Evolutionary conservation across 306 rosid genomes (phyloP).

Genomic region (Hylodesmum podocarpum): DNA sequence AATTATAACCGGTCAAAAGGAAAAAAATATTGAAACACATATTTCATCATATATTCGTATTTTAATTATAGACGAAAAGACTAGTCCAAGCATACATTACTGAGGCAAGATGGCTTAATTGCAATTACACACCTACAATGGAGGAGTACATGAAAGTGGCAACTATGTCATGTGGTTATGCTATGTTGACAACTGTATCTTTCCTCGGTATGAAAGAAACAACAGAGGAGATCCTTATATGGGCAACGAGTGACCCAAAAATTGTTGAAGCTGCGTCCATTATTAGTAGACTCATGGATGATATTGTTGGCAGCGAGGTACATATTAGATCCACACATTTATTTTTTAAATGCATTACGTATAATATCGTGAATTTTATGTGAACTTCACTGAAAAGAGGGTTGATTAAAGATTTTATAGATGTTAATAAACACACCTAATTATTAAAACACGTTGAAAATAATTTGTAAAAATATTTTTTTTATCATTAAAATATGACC

Average conservation of each 20-base stretch:
- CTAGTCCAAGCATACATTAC: background rate
- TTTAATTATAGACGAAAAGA: background rate
- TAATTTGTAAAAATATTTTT: background rate
- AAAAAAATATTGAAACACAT: background rate
- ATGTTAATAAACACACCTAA: background rate
- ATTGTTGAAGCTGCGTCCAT: background rate
- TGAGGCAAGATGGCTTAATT: slow-evolving; percentile 5
- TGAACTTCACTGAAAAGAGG: background rate
- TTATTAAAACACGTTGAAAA: background rate
- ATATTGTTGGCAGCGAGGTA: slow-evolving; percentile 5
- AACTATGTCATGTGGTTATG: background rate
- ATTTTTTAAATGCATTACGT: background rate
- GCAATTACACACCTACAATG: background rate
- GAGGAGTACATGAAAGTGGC: background rate
- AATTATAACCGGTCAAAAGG: background rate
- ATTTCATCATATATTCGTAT: background rate
- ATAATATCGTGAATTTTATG: too few species aligned
- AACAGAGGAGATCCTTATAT: background rate
- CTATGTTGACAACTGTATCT: background rate
- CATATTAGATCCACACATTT: background rate
- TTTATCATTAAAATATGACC: background rate
- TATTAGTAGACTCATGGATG: background rate
- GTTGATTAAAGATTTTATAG: background rate
- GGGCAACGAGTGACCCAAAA: background rate
- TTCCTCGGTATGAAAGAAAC: slow-evolving; percentile 7